These are phyloP conservation scores for Sarocladiaceae sp. DNA, from an alignment of 2,329 filamentous ascomycete species.

Conservation along the genomic window DNA sequence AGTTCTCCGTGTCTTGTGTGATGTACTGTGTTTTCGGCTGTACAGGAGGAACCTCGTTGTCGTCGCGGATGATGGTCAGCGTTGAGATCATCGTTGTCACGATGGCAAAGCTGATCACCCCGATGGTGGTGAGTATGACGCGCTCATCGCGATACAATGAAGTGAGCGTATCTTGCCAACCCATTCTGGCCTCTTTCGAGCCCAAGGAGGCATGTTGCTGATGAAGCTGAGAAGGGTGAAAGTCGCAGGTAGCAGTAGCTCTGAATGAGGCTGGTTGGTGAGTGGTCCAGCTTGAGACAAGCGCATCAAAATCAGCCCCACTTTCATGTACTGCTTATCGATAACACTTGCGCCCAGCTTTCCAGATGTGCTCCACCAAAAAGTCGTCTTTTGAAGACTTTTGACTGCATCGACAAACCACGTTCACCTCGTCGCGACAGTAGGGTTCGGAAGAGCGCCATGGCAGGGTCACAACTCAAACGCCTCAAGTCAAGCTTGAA, in stretches of 20 bases:
- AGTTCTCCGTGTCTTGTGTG: constrained; percentile 71
- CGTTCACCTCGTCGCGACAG: background rate
- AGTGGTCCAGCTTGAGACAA: background rate
- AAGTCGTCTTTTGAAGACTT: constrained; percentile 9
- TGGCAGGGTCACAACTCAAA: constrained; percentile 96
- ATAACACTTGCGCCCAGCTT: constrained; percentile 18
- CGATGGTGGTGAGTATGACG: constrained; percentile 48
- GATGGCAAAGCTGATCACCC: constrained; percentile 55
- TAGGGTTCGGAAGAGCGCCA: constrained; percentile 30
- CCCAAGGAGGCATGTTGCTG: constrained; percentile 4
- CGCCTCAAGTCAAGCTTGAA: constrained; percentile 86
- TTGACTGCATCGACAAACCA: constrained; percentile 12
- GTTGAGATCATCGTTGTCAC: constrained; percentile 53
- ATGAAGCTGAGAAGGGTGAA: background rate
- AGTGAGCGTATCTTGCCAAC: constrained; percentile 25
- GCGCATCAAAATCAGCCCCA: background rate
- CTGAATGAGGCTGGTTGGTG: too few species aligned
- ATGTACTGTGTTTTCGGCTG: constrained; percentile 69
- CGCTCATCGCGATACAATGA: constrained; percentile 44
- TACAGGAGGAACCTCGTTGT: constrained; percentile 61
- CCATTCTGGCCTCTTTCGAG: constrained; percentile 30
- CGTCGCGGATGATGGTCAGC: constrained; percentile 56
- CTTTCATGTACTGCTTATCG: constrained; percentile 11
- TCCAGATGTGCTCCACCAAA: constrained; percentile 1
- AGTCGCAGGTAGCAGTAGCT: too few species aligned